Evolutionary conservation across 1,139 yeast genomes (phyloP).

Genomic region (Spencermartinsiella ligniputridi): DNA sequence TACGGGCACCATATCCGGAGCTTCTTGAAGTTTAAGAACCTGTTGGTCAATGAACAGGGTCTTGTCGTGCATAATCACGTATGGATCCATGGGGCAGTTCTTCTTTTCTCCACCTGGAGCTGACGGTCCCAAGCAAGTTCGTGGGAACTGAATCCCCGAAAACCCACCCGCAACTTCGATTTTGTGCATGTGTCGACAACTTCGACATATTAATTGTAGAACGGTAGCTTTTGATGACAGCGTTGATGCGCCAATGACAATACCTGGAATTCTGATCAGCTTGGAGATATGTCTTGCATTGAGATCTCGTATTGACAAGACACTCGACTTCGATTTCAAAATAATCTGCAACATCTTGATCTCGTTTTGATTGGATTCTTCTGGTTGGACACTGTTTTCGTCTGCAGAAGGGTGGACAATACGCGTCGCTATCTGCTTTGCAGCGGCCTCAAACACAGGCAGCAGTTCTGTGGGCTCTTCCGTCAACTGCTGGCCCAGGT

Average conservation of each 20-base stretch:
- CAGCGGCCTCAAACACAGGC: constrained; percentile 80
- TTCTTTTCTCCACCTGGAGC: constrained; percentile 57
- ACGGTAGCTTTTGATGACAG: constrained; percentile 82
- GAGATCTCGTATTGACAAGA: constrained; percentile 71
- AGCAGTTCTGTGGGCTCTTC: constrained; percentile 90
- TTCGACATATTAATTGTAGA: constrained; percentile 80
- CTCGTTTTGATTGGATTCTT: constrained; percentile 13
- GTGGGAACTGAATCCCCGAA: constrained; percentile 76
- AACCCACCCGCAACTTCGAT: constrained; percentile 68
- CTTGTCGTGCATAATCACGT: constrained; percentile 87
- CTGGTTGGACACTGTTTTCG: constrained; percentile 19
- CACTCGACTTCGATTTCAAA: constrained; percentile 66
- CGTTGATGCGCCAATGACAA: constrained; percentile 87
- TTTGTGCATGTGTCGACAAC: constrained; percentile 75
- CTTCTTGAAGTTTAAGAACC: constrained; percentile 84
- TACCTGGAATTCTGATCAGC: constrained; percentile 88
- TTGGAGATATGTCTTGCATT: constrained; percentile 87
- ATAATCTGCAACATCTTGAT: constrained; percentile 85
- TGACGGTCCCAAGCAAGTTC: constrained; percentile 52
- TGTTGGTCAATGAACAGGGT: constrained; percentile 93
- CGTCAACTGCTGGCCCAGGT: constrained; percentile 71
- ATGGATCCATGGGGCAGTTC: constrained; percentile 83
- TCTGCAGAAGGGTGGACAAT: constrained; percentile 55
- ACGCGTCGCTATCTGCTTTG: constrained; percentile 83
- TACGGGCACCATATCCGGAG: constrained; percentile 97